Base-by-base conservation (phyloP, 176 grass and related monocot genomes). In the Bothriochloa decipiens region DNA sequence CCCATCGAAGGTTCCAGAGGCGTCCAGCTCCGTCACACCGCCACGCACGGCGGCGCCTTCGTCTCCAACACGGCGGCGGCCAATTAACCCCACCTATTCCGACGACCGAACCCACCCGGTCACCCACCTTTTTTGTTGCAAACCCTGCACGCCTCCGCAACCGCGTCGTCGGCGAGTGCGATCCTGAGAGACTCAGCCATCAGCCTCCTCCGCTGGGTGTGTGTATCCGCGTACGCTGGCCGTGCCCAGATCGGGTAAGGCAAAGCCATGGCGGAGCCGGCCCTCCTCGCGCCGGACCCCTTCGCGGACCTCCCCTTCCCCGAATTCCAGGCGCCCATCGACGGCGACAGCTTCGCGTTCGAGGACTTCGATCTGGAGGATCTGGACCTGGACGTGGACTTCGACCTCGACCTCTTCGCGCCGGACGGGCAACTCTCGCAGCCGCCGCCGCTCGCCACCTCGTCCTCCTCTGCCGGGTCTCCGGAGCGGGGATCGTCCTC, bases 361-460 rank as follows among this genome's bases (percentile, higher is more conserved):
- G 83, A 84, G 10, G 86, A 88, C 42, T 85, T 88, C 50, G 64
- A 90, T 72, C 73, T 93, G 41, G 77, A 76, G 1, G 84, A 80
- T 36, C 83, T 87, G 1, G 91, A 93, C 75, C 49, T 90, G 17
- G 88, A 92, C 65, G 55, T 91, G 5, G 65, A 89, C 69, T 57
- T 88, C 72, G 91, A 92, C 20, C 71, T 89, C n/a, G 72, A 91
- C 16, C 72, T 79, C 78, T 61, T 79, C n/a, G 63, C 72, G 26
- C 13, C 75, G 20, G 88, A 86, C 20, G 82, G 65, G 57, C 75
- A 14, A 6, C 55, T 39, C 57, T 82, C 76, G 17, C 53, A 39
- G 71, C 82, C 75, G 63, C 84, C 76, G 6, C 78, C 73, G 40
- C 69, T 71, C 65, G 70, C 81, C 7, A 86, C 89, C 20, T 75